Evolutionary conservation across 2,329 filamentous ascomycete genomes (phyloP), one percentile per base, ranked within the genome.

Genomic region (Colletotrichum liriopes): DNA sequence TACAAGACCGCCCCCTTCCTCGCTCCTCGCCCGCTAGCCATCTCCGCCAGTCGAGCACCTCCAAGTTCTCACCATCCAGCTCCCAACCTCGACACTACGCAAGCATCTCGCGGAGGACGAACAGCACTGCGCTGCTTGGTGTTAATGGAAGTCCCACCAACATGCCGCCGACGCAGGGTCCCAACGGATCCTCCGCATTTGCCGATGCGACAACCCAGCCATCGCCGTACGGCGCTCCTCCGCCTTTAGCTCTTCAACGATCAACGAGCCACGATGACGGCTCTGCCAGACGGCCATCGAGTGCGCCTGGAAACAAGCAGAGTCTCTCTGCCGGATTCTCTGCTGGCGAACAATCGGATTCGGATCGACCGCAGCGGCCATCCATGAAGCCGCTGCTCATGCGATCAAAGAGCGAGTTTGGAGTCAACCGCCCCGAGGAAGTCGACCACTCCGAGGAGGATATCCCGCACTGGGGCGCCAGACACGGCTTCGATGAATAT

Each of bases 401-500:
- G 63, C 85, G 89, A 65, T 89, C 89, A 69, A 89, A 87, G 81
- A 91, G 88, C 79, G 89, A 91, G 75, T 86, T 85, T 76, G 83
- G 81, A 37, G 80, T 84, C 54, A 84, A 84, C 35, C 79, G 77
- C 66, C 79, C 66, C 23, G 82, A 84, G 32, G 79, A 84, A 20
- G 82, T 85, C 23, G 84, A 86, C 52, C 78, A 81, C 61, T 76
- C 79, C 37, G 85, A 86, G 18, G 85, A 87, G 4, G 86, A 87
- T 52, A 81, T 86, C 41, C 82, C 83, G 54, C 85, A 87, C 75
- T 89, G 87, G 86, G 88, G 89, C 9, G 88, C 88, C 81, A 90
- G 95, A 60, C 95, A 98, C 84, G 95, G 95, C 59, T 98, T 96
- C 85, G 94, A 97, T 79, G 93, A 95, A 76, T 94, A 98, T 81